Percentiles rank a stretch among this genome's conserved stretches.
phyloP scores from a whole-genome alignment of 805 yeast genomes.

The Ogataea pilisensis region DNA sequence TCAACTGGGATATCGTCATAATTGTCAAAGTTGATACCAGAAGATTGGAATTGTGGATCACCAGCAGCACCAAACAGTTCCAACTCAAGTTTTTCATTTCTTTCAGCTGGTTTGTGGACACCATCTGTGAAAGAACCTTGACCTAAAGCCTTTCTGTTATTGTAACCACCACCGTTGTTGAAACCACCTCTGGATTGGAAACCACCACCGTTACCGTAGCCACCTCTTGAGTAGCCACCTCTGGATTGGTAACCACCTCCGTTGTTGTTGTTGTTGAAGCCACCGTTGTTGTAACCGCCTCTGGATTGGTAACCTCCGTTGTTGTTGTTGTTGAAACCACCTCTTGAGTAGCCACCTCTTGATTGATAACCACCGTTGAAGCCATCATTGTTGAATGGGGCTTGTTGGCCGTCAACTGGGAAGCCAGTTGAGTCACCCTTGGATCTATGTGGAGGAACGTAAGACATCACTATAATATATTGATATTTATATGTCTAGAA shows the following conservation, averaged over 20 bases:
- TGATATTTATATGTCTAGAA: conserved; percentile 1
- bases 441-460: conserved; percentile 50
- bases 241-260: conserved; percentile 22
- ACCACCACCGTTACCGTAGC: conserved; percentile 29
- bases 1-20: conserved; percentile 99
- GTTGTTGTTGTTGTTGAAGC: conserved; percentile 31
- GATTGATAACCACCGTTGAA: conserved; percentile 23
- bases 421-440: conserved; percentile 17
- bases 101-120: conserved; percentile 77
- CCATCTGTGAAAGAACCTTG: conserved; percentile 87
- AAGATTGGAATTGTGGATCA: conserved; percentile 74
- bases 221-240: conserved; percentile 28
- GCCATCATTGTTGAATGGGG: conserved; percentile 25
- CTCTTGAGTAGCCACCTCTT: conserved; percentile 28
- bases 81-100: conserved; percentile 63
- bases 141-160: conserved; percentile 38
- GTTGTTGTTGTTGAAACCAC: no score
- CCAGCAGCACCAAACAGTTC: conserved; percentile 81
- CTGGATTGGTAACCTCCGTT: conserved; percentile 28
- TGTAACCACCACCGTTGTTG: conserved; percentile 29
- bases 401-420: conserved; percentile 21
- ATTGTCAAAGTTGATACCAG: conserved; percentile 98
- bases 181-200: conserved; percentile 28
- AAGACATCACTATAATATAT: conserved; percentile 25
- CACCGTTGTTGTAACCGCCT: conserved; percentile 28